Base-by-base conservation (phyloP, 2,329 filamentous ascomycete species). In the Huntiella decipiens region DNA sequence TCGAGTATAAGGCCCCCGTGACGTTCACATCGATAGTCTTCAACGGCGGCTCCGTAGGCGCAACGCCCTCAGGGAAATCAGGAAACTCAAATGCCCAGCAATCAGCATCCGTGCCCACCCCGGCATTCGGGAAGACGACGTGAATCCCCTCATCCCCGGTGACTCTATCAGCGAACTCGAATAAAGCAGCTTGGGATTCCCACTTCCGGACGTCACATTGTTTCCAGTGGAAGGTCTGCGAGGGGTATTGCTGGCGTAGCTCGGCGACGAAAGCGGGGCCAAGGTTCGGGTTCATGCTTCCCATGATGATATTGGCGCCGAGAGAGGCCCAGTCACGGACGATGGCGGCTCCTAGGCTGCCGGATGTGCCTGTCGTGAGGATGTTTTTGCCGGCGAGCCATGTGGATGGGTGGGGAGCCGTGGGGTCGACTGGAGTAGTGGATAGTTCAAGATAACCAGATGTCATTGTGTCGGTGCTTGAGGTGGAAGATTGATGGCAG, bases 121-220 rank as follows among this genome's bases (percentile, higher is more conserved):
- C 79, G 0, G 78, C 78, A 55, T 79, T 80, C 50, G 77, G 74
- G 38, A 81, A 73, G 4, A 80, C 75, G 15, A 67, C 63, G 57
- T 81, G 74, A 51, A 28, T 28, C 22, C 22, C 22, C 22, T 5
- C 22, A 81, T 68, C 10, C 67, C 66, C 12, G 67, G 66, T 66
- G 65, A 62, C 61, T 34, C 65, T 61, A 22, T 44, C 42, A 3
- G 75, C 75, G 45, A 66, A 59, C 38, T 71, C 70, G 64, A 82
- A 83, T 45, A 82, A 64, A 22, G 66, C 61, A 41, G 75, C 70
- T 54, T 82, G 77, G 4, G 70, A 72, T 38, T 73, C 61, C 74
- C 76, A 82, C 51, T 69, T 64, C 1, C 72, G 74, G 7, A 82
- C 77, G 59, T 82, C 72, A 62, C 74, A 78, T 53, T 69, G 64